Evolutionary conservation across 805 yeast genomes (phyloP).

Genomic region (Suhomyces pyralidae): DNA sequence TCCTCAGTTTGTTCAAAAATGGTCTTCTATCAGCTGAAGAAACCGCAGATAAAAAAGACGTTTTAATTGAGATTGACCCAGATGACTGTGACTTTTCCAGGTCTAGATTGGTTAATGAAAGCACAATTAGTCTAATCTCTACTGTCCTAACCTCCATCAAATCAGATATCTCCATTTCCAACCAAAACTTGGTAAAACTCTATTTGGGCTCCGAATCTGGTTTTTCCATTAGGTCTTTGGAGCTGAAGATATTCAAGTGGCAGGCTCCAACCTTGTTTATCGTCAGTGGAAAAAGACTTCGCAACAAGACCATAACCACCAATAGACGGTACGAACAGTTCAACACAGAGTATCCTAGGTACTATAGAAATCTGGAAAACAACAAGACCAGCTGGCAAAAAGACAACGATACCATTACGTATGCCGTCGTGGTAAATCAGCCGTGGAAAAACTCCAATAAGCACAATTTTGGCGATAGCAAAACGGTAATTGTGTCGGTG

Average conservation of each 20-base stretch:
- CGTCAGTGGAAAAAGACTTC: conserved; percentile 60
- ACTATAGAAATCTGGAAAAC: conserved; percentile 26
- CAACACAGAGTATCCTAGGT: conserved; percentile 44
- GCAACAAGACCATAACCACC: conserved; percentile 27
- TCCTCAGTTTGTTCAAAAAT: conserved; percentile 20
- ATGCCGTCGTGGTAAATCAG: conserved; percentile 60
- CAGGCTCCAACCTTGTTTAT: conserved; percentile 77
- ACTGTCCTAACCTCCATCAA: conserved; percentile 32
- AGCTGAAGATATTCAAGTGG: conserved; percentile 84
- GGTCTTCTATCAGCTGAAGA: conserved; percentile 26
- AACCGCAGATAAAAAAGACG: too few species aligned
- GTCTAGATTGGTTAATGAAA: conserved; percentile 41
- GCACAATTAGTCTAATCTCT: conserved; percentile 21
- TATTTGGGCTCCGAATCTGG: conserved; percentile 77
- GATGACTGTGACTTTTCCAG: too few species aligned
- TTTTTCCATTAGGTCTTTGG: conserved; percentile 83
- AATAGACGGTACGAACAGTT: conserved; percentile 52
- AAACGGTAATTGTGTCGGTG: conserved; percentile 60
- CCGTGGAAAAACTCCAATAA: conserved; percentile 82
- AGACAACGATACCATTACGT: conserved; percentile 46
- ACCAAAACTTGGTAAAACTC: conserved; percentile 52
- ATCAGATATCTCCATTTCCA: conserved; percentile 36
- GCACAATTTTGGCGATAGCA: conserved; percentile 63
- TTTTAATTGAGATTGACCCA: too few species aligned
- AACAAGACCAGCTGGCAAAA: conserved; percentile 30